phyloP scores from a whole-genome alignment of 2,329 filamentous ascomycete genomes.

The Pyrenochaeta sp. region DNA sequence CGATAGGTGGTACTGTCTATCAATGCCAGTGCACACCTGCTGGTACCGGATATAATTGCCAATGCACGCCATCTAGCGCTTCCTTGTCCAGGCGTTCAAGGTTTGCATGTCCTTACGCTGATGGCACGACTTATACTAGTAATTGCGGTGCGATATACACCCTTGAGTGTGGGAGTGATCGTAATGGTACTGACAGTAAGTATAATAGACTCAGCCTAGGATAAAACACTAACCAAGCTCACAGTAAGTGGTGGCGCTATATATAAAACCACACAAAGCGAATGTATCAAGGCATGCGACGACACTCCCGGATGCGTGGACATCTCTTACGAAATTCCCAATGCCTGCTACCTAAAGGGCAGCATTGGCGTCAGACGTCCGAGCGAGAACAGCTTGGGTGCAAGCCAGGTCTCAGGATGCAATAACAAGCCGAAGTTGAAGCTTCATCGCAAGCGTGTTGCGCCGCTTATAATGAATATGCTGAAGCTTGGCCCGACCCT shows the following conservation, averaged over 20 bases:
- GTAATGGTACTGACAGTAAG: constrained; percentile 31
- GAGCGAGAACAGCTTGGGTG: constrained; percentile 30
- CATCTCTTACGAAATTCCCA: constrained; percentile 27
- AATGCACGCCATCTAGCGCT: constrained; percentile 15
- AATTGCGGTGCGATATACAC: constrained; percentile 26
- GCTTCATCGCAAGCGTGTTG: constrained; percentile 23
- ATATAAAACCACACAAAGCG: constrained; percentile 14
- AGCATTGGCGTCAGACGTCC: constrained; percentile 8
- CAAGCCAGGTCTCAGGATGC: constrained; percentile 21
- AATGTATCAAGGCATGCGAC: constrained; percentile 33
- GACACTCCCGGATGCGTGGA: constrained; percentile 27
- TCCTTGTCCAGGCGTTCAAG: not conserved
- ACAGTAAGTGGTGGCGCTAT: constrained; percentile 17
- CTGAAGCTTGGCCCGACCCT: not conserved
- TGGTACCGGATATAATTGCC: constrained; percentile 15
- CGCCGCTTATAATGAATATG: not conserved
- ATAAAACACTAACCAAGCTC: constrained; percentile 2
- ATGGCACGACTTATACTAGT: constrained; percentile 23
- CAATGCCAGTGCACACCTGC: constrained; percentile 18
- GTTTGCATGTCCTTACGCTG: constrained; percentile 20
- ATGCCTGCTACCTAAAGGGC: constrained; percentile 39
- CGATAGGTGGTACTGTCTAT: not conserved
- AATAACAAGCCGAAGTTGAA: constrained; percentile 4
- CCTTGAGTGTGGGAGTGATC: constrained; percentile 36
- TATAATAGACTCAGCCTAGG: not conserved